phyloP scores from a whole-genome alignment of 2,329 filamentous ascomycete species.

The Ceratocystis alfenasii region DNA sequence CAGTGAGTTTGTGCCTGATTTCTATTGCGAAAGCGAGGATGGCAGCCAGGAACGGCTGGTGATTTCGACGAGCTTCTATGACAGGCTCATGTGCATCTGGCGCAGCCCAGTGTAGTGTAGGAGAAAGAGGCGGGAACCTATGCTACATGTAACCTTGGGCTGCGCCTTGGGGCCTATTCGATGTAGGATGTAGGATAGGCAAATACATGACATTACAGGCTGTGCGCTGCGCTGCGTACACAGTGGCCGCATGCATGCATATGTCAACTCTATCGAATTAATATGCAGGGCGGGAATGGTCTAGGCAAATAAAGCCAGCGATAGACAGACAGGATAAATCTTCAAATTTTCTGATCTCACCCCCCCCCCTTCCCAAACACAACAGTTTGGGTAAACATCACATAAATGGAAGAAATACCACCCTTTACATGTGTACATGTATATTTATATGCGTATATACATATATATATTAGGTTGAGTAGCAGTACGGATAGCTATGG shows the following conservation, averaged over 20 bases:
- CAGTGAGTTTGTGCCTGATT: conserved; percentile 50
- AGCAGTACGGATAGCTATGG: too few species aligned
- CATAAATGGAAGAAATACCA: too few species aligned
- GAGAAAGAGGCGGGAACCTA: background rate
- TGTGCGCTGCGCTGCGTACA: background rate
- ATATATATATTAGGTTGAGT: too few species aligned
- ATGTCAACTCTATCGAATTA: background rate
- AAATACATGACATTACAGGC: background rate
- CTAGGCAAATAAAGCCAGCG: background rate
- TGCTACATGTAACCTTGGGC: background rate
- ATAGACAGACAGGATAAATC: background rate
- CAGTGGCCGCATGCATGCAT: background rate
- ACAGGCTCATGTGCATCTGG: conserved; percentile 60
- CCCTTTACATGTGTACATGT: too few species aligned
- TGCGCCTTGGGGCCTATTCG: too few species aligned
- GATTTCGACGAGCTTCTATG: conserved; percentile 67
- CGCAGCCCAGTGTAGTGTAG: conserved; percentile 24
- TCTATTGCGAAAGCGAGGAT: background rate
- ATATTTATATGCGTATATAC: too few species aligned
- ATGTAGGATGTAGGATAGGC: background rate
- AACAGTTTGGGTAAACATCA: too few species aligned
- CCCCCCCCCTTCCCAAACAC: too few species aligned
- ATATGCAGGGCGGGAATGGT: background rate
- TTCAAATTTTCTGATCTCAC: too few species aligned
- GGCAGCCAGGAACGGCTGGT: conserved; percentile 29